A percentile compares a stretch with the other conserved stretches of the same genome.
These are phyloP conservation scores for Coriaria nepalensis DNA, from an alignment of 306 rosid species.

Conservation along the genomic window DNA sequence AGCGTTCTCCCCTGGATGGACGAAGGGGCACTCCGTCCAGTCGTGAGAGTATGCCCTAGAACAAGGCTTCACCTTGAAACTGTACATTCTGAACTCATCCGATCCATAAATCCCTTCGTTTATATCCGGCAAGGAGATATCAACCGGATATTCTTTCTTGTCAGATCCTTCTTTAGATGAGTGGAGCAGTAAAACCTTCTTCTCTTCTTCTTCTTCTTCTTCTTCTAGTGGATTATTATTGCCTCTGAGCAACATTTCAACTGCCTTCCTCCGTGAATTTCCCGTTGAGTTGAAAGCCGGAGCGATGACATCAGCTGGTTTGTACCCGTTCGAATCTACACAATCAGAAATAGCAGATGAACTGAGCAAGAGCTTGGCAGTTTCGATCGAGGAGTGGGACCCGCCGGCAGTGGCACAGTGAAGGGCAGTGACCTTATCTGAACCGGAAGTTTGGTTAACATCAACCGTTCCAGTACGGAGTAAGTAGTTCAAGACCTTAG, in stretches of 20 bases:
- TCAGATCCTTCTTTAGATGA: conserved; percentile 43
- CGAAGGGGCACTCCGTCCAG: conserved; percentile 98
- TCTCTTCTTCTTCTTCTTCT: conserved; percentile 47
- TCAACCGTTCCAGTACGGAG: conserved; percentile 45
- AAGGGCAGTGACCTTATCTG: conserved; percentile 79
- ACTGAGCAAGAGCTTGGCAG: conserved; percentile 71
- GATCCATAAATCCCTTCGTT: conserved; percentile 79
- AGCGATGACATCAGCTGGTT: conserved; percentile 52
- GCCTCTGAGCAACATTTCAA: conserved; percentile 67
- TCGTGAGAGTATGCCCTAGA: conserved; percentile 98
- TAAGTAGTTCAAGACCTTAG: conserved; percentile 46
- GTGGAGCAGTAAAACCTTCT: conserved; percentile 16
- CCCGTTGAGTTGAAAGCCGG: conserved; percentile 31
- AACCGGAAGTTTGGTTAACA: conserved; percentile 63
- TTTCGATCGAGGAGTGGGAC: conserved; percentile 41
- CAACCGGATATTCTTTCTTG: conserved; percentile 89
- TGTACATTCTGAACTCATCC: conserved; percentile 90
- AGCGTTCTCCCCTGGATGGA: conserved; percentile 98
- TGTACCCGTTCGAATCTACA: conserved; percentile 42
- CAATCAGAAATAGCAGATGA: conserved; percentile 52
- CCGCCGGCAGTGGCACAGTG: conserved; percentile 88
- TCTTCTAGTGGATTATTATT: conserved; percentile 21
- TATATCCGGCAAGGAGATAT: conserved; percentile 78
- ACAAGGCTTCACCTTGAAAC: conserved; percentile 98
- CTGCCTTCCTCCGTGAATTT: conserved; percentile 41